phyloP scores from a whole-genome alignment of 331 rosid species.

The Quercus lobata region DNA sequence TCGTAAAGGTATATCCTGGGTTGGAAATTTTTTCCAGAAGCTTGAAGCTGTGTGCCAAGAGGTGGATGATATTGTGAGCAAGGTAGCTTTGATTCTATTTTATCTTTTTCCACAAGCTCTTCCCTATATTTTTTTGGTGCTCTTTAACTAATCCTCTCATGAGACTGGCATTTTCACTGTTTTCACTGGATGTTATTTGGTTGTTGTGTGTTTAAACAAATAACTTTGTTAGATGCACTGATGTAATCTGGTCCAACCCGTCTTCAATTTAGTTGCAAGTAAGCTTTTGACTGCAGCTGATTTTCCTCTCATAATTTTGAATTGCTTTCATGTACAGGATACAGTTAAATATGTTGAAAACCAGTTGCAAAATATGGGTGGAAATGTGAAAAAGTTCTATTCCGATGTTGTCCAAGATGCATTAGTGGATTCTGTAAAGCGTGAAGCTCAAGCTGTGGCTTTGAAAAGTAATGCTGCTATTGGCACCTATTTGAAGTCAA shows the following conservation, averaged over 20 bases:
- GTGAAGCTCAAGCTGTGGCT: conserved; percentile 29
- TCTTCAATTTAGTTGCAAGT: not conserved
- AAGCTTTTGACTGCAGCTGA: conserved; percentile 12
- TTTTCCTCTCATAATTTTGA: conserved; percentile 6
- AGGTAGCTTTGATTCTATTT: conserved; percentile 37
- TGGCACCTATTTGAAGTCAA: conserved; percentile 16
- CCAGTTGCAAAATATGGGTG: conserved; percentile 67
- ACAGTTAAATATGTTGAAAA: conserved; percentile 65
- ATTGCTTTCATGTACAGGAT: conserved; percentile 46
- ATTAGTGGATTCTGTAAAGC: conserved; percentile 24
- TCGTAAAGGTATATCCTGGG: conserved; percentile 52
- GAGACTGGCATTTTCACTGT: not conserved
- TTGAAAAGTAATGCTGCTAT: conserved; percentile 17
- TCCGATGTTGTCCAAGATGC: conserved; percentile 65
- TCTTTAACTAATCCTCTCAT: not conserved
- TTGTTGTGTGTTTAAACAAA: not conserved
- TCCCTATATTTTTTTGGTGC: not conserved
- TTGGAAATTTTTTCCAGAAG: conserved; percentile 70
- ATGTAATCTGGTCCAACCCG: not conserved
- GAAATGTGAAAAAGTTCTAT: conserved; percentile 58
- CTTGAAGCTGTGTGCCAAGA: conserved; percentile 83
- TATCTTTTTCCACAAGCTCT: not conserved
- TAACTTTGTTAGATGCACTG: not conserved
- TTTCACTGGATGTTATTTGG: not conserved
- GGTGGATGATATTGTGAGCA: conserved; percentile 60